phyloP scores from a whole-genome alignment of 345 rosid genomes.

The Hirschfeldia incana region DNA sequence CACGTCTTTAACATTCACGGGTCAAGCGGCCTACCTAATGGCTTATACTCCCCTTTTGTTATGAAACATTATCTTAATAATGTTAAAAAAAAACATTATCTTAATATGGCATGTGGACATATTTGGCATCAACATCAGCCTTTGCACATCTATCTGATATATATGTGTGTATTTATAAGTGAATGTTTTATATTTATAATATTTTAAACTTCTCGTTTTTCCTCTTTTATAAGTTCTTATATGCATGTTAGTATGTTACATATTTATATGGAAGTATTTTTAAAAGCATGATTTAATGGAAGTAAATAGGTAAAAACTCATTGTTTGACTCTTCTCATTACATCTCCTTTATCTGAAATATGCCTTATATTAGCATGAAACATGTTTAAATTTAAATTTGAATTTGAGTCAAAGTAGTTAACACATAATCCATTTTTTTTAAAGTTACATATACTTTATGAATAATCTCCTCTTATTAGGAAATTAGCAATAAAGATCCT shows the following conservation, averaged over 20 bases:
- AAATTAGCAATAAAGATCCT: too few species aligned
- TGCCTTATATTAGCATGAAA: neutral
- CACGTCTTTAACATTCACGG: conserved; percentile 5
- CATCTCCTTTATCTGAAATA: neutral
- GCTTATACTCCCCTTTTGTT: neutral
- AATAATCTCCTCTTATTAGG: neutral
- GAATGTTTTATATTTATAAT: neutral
- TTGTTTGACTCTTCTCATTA: neutral
- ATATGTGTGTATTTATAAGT: neutral
- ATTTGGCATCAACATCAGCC: neutral
- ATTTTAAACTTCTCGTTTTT: neutral
- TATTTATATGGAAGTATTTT: too few species aligned
- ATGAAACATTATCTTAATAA: conserved; percentile 7
- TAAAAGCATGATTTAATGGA: neutral
- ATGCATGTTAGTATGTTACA: too few species aligned
- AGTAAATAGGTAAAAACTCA: neutral
- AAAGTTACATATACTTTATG: neutral
- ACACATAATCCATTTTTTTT: neutral
- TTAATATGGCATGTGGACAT: conserved; percentile 4
- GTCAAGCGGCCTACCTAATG: neutral
- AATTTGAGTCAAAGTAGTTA: neutral
- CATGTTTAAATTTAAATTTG: neutral
- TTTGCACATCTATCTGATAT: neutral
- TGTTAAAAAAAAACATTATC: neutral
- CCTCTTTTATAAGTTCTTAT: neutral